phyloP scores from a whole-genome alignment of 2,329 filamentous ascomycete genomes.

The Talaromyces islandicus region DNA sequence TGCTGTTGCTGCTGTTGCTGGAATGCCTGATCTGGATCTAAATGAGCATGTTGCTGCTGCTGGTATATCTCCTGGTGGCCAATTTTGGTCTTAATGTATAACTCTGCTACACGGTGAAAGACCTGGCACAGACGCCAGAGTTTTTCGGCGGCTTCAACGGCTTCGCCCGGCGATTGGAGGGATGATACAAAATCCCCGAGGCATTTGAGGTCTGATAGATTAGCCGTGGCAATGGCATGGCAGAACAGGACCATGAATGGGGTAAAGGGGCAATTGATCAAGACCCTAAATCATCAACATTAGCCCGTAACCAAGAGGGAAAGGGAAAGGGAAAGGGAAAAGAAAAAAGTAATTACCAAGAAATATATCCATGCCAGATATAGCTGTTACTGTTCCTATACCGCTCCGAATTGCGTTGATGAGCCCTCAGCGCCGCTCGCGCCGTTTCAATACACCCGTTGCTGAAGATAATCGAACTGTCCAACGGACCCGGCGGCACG shows the following conservation, averaged over 20 bases:
- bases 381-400: slow-evolving; percentile 13
- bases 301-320: neutral
- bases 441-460: slow-evolving; percentile 33
- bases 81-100: slow-evolving; percentile 13
- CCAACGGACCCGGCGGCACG: slow-evolving; percentile 24
- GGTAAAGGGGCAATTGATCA: slow-evolving; percentile 34
- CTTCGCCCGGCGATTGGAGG: slow-evolving; percentile 42
- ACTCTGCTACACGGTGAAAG: slow-evolving; percentile 13
- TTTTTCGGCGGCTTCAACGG: slow-evolving; percentile 51
- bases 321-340: neutral
- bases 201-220: slow-evolving; percentile 44
- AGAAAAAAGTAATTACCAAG: slow-evolving; percentile 5
- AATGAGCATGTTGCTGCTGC: slow-evolving; percentile 6
- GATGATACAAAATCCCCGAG: slow-evolving; percentile 50
- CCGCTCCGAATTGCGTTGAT: slow-evolving; percentile 19
- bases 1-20: neutral
- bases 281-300: slow-evolving; percentile 13
- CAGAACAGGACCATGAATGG: slow-evolving; percentile 38
- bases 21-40: neutral
- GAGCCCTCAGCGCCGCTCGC: slow-evolving; percentile 26
- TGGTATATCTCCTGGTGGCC: neutral
- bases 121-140: slow-evolving; percentile 51
- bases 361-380: slow-evolving; percentile 15
- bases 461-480: slow-evolving; percentile 25
- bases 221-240: slow-evolving; percentile 42